Evolutionary conservation across 495 filamentous ascomycete genomes (phyloP).

Genomic region (Paragyromitra xinjiangensis): DNA sequence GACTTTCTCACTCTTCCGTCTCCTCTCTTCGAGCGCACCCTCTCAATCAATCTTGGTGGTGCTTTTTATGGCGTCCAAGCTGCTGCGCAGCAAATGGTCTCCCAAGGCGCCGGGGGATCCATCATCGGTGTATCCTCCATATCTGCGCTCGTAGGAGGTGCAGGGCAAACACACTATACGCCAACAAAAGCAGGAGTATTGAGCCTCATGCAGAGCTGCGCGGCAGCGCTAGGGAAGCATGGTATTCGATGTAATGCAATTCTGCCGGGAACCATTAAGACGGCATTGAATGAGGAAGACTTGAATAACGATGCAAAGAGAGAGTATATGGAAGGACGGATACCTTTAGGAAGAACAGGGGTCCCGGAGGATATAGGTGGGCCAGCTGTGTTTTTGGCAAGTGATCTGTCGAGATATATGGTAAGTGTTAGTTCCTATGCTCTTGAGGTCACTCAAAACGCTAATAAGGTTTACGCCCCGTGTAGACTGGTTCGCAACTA

Average conservation of each 20-base stretch:
- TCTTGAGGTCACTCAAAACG: not conserved
- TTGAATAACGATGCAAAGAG: conserved; percentile 74
- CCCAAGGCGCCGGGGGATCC: conserved; percentile 71
- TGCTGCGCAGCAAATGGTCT: conserved; percentile 80
- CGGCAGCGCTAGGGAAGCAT: conserved; percentile 78
- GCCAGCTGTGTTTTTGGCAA: conserved; percentile 86
- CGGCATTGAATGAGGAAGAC: conserved; percentile 87
- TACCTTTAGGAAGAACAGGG: conserved; percentile 80
- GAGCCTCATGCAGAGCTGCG: conserved; percentile 84
- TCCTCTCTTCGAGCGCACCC: conserved; percentile 53
- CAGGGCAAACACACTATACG: conserved; percentile 83
- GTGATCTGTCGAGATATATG: conserved; percentile 78
- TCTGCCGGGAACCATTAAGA: conserved; percentile 83
- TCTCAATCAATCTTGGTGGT: conserved; percentile 82
- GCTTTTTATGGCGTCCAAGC: conserved; percentile 87
- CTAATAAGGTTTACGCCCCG: conserved; percentile 9
- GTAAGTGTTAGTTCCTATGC: conserved; percentile 48
- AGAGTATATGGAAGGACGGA: conserved; percentile 82
- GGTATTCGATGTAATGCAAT: conserved; percentile 85
- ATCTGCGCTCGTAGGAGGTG: conserved; percentile 83
- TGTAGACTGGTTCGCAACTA: conserved; percentile 78
- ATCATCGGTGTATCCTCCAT: conserved; percentile 89
- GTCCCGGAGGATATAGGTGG: conserved; percentile 75
- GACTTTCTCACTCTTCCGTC: conserved; percentile 68
- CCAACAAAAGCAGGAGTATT: conserved; percentile 89